A percentile compares a stretch with the other conserved stretches of the same genome.
Evolutionary conservation across 108 stramenopile genomes (phyloP).

Genomic region (Bacterosira constricta): DNA sequence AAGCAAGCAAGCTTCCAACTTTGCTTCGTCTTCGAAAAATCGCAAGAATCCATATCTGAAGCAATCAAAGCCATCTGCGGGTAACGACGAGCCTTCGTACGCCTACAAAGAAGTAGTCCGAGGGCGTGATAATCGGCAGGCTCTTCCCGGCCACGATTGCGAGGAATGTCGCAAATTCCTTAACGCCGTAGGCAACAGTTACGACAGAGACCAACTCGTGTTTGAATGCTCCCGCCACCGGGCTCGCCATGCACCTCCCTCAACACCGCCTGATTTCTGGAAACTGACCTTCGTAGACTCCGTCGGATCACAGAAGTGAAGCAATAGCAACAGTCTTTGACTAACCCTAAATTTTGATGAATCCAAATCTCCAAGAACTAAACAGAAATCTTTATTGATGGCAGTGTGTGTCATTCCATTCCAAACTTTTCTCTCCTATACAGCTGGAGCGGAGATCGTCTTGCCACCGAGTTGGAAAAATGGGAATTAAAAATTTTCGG

Average conservation of each 20-base stretch:
- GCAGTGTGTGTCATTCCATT: background rate
- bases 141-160: slow-evolving; percentile 52
- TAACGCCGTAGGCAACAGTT: slow-evolving; percentile 40
- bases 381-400: background rate
- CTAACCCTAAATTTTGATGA: too few species aligned
- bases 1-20: background rate
- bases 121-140: slow-evolving; percentile 31
- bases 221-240: slow-evolving; percentile 53
- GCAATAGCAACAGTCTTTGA: background rate
- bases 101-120: slow-evolving; percentile 58
- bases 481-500: background rate
- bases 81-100: slow-evolving; percentile 6
- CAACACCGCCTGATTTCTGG: slow-evolving; percentile 52
- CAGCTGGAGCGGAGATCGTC: too few species aligned
- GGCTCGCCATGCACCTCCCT: slow-evolving; percentile 22
- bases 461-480: background rate
- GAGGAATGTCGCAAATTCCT: slow-evolving; percentile 49
- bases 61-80: background rate
- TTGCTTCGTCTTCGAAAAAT: background rate
- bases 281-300: slow-evolving; percentile 51
- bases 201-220: slow-evolving; percentile 41
- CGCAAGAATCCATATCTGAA: slow-evolving; percentile 16
- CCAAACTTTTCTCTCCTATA: too few species aligned
- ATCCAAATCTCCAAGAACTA: too few species aligned
- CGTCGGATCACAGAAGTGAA: background rate